Base-by-base conservation (phyloP, 2,329 filamentous ascomycete genomes). In the Hypoxylon sp. region DNA sequence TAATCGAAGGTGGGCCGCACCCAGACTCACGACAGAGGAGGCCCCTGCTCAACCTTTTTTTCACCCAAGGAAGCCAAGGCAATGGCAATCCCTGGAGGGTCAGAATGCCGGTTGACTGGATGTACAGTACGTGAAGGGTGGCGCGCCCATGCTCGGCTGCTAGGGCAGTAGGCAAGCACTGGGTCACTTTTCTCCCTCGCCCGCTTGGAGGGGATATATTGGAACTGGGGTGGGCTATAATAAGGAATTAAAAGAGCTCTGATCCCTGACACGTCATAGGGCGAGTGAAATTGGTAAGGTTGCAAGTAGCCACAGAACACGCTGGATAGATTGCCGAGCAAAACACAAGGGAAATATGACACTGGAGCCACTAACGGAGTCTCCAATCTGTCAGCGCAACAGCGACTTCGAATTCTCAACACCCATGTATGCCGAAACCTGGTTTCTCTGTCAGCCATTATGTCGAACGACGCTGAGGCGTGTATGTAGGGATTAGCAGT, bases 141-240 rank as follows among this genome's bases (percentile, higher is more conserved):
- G 69, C 53, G 64, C 64, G 65, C 64, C 68, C 68, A 70, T 62
- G 70, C 70, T 72, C 67, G 70, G 69, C 71, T 71, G 67, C 71
- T 73, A 65, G 65, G 61, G 64, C 65, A 73, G 70, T 72, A 72
- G 68, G 72, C 69, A 74, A 70, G 70, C 67, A 74, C 69, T 74
- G 71, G 70, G 70, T 68, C 71, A 69, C 66, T 70, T 67, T 64
- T 72, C 67, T 67, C 61, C 74, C 76, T 74, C 73, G 72, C 69
- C 74, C 74, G 72, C 74, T 76, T 65, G 70, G 72, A 73, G 75
- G 75, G 75, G 73, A 70, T 76, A 76, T 76, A 76, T 64, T 69
- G 53, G 67, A 68, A 73, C 74, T 67, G 69, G 75, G 75, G 75
- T 75, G 63, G 67, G 71, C 67, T 76, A 77, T 77, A 77, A 70